Base-by-base conservation (phyloP, 163 green algal genomes). In the Picocystis sp. region DNA sequence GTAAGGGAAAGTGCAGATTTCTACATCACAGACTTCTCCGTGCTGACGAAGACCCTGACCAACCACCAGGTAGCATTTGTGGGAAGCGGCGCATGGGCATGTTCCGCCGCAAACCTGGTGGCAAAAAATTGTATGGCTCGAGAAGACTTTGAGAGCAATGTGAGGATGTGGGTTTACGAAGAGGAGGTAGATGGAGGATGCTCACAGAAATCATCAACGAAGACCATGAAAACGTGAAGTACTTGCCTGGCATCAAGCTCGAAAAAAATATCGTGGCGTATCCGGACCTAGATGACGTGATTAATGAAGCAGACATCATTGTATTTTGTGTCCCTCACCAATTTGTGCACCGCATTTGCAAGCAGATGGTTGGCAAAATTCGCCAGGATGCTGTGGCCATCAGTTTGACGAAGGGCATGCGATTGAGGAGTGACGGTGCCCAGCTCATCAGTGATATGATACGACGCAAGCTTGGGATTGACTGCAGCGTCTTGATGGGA, bases 321-420 rank as follows among this genome's bases (percentile, higher is more conserved):
- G 61, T 83, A n/a, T 67, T 89, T 24, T 84, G 74, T 45, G 65
- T 65, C 3, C 80, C 80, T 0, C 80, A 89, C 61, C 78, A 89
- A 64, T 86, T 86, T 53, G 57, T 81, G 22, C 58, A 65, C 49
- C 47, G 47, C 52, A 74, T 81, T 56, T 66, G 62, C 22, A 70
- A 66, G 54, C 43, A 57, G 59, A 42, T 81, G 57, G 25, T 24
- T 1, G 69, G 72, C 9, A 60, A 59, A 25, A 55, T 84, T n/a
- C 65, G 74, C 50, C 63, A 57, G 3, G 69, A 67, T 19, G 79
- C 79, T 8, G 60, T 78, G 2, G 79, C 72, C 9, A 70, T 87
- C 51, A 76, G 57, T 14, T 67, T 87, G 38, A 84, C 62, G 50
- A 89, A 87, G 75, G 79, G 79, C 59, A 89, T 86, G 80, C 73